phyloP scores from a whole-genome alignment of 2,329 filamentous ascomycete genomes.

The Penicillium sumatraense region DNA sequence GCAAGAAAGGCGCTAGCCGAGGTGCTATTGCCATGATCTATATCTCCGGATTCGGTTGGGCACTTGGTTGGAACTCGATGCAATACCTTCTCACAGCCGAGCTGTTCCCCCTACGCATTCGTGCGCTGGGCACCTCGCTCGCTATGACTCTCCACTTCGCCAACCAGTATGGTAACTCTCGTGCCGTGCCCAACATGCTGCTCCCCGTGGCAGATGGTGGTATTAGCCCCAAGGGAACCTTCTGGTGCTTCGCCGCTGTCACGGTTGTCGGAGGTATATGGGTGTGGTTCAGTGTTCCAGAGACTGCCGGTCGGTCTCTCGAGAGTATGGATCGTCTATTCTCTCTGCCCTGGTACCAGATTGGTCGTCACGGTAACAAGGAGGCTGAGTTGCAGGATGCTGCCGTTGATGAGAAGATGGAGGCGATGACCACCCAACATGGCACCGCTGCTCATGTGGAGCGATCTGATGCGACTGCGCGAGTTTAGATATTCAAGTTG shows the following conservation, averaged over 20 bases:
- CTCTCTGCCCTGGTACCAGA: constrained; percentile 73
- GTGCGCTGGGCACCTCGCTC: constrained; percentile 71
- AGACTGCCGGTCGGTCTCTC: constrained; percentile 65
- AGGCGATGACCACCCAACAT: constrained; percentile 17
- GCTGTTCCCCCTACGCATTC: constrained; percentile 74
- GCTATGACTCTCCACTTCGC: constrained; percentile 80
- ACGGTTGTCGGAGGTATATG: constrained; percentile 70
- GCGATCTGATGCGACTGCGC: not conserved
- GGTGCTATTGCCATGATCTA: constrained; percentile 74
- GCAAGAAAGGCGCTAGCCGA: constrained; percentile 62
- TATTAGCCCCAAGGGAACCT: constrained; percentile 67
- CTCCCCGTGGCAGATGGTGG: constrained; percentile 47
- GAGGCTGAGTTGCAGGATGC: constrained; percentile 36
- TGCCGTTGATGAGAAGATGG: constrained; percentile 30
- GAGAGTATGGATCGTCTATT: constrained; percentile 73
- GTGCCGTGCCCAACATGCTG: constrained; percentile 77
- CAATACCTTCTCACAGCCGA: constrained; percentile 80
- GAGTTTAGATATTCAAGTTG: not conserved
- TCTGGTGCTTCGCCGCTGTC: constrained; percentile 74
- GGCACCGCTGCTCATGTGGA: not conserved
- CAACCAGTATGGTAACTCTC: constrained; percentile 77
- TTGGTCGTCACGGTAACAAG: constrained; percentile 56
- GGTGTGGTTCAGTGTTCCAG: constrained; percentile 74
- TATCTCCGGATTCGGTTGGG: constrained; percentile 70
- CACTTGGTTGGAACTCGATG: constrained; percentile 74